A percentile compares a stretch with the other conserved stretches of the same genome.
Conservation (phyloP, 2,329 filamentous ascomycete species). For the Talaromyces sp. region DNA sequence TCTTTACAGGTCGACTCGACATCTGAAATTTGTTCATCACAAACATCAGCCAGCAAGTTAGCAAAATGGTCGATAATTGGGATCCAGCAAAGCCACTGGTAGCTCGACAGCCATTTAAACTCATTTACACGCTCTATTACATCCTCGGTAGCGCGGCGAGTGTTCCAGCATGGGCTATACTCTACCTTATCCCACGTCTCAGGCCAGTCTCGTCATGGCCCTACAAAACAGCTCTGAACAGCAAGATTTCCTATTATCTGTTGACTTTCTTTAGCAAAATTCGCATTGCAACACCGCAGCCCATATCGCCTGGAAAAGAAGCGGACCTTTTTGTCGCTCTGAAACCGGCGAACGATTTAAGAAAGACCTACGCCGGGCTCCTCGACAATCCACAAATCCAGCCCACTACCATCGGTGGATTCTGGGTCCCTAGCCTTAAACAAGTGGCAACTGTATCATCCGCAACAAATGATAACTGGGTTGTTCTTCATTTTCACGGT, state of each 20-base stretch:
- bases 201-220: constrained; percentile 9
- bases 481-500: constrained; percentile 8
- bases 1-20: background rate
- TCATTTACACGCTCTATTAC: constrained; percentile 2
- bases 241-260: background rate
- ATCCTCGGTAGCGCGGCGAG: background rate
- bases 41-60: background rate
- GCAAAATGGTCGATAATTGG: constrained; percentile 4
- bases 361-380: constrained; percentile 5
- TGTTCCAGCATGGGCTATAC: background rate
- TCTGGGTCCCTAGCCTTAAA: constrained; percentile 4
- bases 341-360: background rate
- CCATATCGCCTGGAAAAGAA: background rate
- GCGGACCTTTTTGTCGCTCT: background rate
- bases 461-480: background rate
- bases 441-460: background rate
- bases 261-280: background rate
- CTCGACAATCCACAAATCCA: constrained; percentile 1
- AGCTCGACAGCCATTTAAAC: constrained; percentile 6
- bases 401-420: background rate
- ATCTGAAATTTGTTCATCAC: background rate
- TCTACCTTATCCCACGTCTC: background rate
- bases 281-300: background rate
- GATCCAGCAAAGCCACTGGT: constrained; percentile 7
- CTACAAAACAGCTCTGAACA: constrained; percentile 3